These are phyloP conservation scores for Heimioporus sp. DNA, from an alignment of 768 basidiomycete genomes.

Conservation along the genomic window DNA sequence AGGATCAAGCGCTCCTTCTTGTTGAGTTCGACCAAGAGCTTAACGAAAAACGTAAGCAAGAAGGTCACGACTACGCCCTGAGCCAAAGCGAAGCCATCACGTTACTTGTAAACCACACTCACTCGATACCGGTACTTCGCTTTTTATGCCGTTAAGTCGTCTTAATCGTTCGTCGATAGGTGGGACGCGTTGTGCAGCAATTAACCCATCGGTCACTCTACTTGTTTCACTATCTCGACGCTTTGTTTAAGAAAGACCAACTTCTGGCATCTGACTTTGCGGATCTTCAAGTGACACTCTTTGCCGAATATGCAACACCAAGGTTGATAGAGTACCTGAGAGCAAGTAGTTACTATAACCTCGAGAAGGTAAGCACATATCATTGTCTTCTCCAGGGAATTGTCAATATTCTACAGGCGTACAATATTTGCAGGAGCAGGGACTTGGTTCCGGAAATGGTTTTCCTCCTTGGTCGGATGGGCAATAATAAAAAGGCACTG, in stretches of 20 bases:
- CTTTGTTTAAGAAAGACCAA: slow-evolving; percentile 84
- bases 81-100: slow-evolving; percentile 76
- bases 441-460: slow-evolving; percentile 97
- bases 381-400: background rate
- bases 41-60: slow-evolving; percentile 52
- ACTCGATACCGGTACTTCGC: slow-evolving; percentile 85
- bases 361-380: slow-evolving; percentile 61
- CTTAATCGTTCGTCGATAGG: slow-evolving; percentile 45
- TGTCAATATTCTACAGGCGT: slow-evolving; percentile 54
- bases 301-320: slow-evolving; percentile 80
- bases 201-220: slow-evolving; percentile 73
- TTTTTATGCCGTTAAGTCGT: background rate
- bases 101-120: slow-evolving; percentile 88
- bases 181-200: slow-evolving; percentile 85
- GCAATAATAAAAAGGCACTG: slow-evolving; percentile 93
- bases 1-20: slow-evolving; percentile 88
- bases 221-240: slow-evolving; percentile 91
- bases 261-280: slow-evolving; percentile 77
- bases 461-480: slow-evolving; percentile 95
- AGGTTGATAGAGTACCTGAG: slow-evolving; percentile 89
- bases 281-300: slow-evolving; percentile 86
- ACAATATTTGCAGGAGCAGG: slow-evolving; percentile 76
- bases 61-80: slow-evolving; percentile 38
- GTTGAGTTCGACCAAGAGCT: slow-evolving; percentile 95
- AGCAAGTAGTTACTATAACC: slow-evolving; percentile 86